Conservation (phyloP, 2,329 filamentous ascomycete genomes). For the Fusarium sambucinum region DNA sequence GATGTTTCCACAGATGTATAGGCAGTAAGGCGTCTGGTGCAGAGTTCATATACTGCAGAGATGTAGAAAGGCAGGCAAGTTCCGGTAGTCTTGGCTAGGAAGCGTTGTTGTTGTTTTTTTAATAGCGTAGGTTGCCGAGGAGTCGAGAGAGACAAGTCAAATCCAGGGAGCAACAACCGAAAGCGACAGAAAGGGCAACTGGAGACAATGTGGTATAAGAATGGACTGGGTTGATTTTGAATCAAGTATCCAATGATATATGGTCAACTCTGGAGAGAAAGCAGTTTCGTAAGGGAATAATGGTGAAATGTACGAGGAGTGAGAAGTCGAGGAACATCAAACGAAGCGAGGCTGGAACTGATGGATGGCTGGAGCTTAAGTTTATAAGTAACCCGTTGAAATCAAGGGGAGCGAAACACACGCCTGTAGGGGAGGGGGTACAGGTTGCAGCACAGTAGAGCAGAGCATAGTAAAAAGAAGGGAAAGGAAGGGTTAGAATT, state of each 20-base stretch:
- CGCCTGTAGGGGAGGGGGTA: conserved; percentile 13
- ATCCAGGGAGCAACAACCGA: conserved; percentile 18
- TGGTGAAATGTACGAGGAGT: conserved; percentile 18
- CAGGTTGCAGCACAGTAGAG: background rate
- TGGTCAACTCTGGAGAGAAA: conserved; percentile 1
- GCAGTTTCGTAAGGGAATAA: conserved; percentile 9
- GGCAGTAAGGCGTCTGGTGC: conserved; percentile 9
- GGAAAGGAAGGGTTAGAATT: conserved; percentile 42
- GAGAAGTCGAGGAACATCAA: conserved; percentile 30
- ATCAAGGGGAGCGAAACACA: conserved; percentile 27
- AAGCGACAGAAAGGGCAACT: background rate
- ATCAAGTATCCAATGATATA: conserved; percentile 1
- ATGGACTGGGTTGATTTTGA: conserved; percentile 1
- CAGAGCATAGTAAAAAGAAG: conserved; percentile 12
- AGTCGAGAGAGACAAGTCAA: conserved; percentile 23
- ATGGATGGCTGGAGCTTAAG: conserved; percentile 43
- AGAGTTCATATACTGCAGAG: conserved; percentile 29
- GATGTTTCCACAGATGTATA: conserved; percentile 1
- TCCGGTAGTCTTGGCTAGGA: conserved; percentile 9
- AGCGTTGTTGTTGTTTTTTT: conserved; percentile 25
- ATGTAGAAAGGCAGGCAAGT: background rate
- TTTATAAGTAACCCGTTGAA: conserved; percentile 41
- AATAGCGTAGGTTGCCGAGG: conserved; percentile 22
- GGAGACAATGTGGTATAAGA: conserved; percentile 3
- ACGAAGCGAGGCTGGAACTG: conserved; percentile 32